Base-by-base conservation (phyloP, 768 basidiomycete genomes). In the Trametes punicea region DNA sequence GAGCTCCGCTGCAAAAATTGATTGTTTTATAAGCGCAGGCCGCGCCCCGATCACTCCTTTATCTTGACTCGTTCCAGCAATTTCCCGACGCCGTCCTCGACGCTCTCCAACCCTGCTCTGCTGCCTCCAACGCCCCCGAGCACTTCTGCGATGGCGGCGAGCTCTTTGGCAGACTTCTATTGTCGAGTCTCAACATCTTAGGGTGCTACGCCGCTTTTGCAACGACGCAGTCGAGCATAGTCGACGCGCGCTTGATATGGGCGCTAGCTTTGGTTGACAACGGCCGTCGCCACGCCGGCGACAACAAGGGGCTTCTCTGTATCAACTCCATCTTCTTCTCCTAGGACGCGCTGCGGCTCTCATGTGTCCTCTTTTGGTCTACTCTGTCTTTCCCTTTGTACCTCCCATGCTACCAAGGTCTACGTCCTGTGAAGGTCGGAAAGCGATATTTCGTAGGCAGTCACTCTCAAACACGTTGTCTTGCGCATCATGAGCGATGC, bases 1-100 rank as follows among this genome's bases (percentile, higher is more conserved):
- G 58, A 62, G 44, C 63, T 64, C 63, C 63, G 63, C 34, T 20
- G 29, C 10, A 62, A 64, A 49, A 29, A 15, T 36, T 54, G 61
- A 56, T 55, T 33, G 55, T 40, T 58, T 59, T 59, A 59, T 62
- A 59, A 62, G 40, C 56, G 33, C 9, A 20, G 31, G 40, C 23
- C 44, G 46, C 49, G 23, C 21, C 44, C 45, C 52, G 42, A 49
- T 59, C 62, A 54, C 29, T 53, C 45, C 41, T n/a, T 56, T 55
- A 58, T 56, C 55, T 47, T 59, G 51, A 59, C 58, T 55, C 58
- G 29, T 55, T 53, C 55, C 36, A 20, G 40, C 54, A 49, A 50
- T 30, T 55, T 55, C 51, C 29, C 50, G 46, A 39, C 57, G 27
- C 16, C 38, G 26, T 46, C 50, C 40, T 34, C 47, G 31, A 21